Evolutionary conservation across 2,329 filamentous ascomycete genomes (phyloP), one percentile per base, ranked within the genome.

Genomic region (Dothideomycetes sp.): DNA sequence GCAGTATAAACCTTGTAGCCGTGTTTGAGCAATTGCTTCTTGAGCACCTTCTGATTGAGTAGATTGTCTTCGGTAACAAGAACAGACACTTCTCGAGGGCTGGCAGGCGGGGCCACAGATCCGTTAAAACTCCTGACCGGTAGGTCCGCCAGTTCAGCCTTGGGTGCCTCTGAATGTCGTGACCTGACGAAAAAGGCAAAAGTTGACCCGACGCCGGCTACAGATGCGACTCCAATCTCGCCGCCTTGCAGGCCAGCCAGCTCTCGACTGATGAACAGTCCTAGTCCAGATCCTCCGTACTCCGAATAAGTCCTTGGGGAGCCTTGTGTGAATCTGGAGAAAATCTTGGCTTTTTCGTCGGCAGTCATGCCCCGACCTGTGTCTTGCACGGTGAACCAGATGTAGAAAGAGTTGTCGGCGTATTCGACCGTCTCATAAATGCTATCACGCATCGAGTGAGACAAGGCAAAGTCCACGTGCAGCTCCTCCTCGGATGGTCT

Each of bases 181-280:
- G 69, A 68, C 48, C 74, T 74, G 52, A 82, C 66, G 52, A 80
- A 82, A 52, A 83, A 82, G 31, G 70, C 75, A 56, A 83, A 82
- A 1, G 70, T 78, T 49, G 75, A 79, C 27, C 79, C 79, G 9
- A 69, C 55, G 9, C 71, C 76, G 43, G 69, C 67, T 34, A 65
- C 54, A 0, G 77, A 80, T 2, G 66, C 63, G 4, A 84, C 75
- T 1, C 79, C 79, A 24, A 85, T 81, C 32, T 76, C 70, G 2
- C 81, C 81, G n/a, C 78, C 77, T 47, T 82, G 79, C 29, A 83
- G 64, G 51, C 83, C 77, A 2, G 76, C 77, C 8, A 85, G 66
- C 24, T 77, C 69, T 14, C 77, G 69, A 34, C 73, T 79, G 42
- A 84, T 84, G 52, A 82, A 84, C 0, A 84, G 63, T 0, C 81